A percentile compares a stretch with the other conserved stretches of the same genome.
Evolutionary conservation across 2,329 filamentous ascomycete species (phyloP).

Genomic region (Epichloe baconii): DNA sequence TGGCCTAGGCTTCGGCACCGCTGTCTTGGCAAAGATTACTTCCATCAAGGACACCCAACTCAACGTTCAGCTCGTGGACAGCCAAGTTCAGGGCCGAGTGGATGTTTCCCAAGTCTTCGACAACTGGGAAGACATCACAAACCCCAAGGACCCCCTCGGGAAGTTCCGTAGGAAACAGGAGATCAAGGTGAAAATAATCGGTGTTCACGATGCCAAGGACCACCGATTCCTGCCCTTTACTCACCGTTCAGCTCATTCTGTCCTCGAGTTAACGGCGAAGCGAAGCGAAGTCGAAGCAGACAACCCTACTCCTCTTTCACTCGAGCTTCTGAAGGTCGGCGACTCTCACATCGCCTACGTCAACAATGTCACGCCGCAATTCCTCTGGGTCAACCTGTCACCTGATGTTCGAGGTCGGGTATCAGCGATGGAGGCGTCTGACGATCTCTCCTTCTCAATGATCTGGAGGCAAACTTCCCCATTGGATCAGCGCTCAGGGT

Average conservation of each 20-base stretch:
- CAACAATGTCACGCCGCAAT: slow-evolving; percentile 73
- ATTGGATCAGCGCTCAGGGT: slow-evolving; percentile 79
- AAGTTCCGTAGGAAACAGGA: slow-evolving; percentile 60
- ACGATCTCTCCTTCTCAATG: slow-evolving; percentile 70
- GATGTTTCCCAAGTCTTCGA: slow-evolving; percentile 88
- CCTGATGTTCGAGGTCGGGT: slow-evolving; percentile 80
- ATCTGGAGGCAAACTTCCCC: slow-evolving; percentile 66
- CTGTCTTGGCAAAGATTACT: slow-evolving; percentile 65
- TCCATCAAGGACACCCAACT: slow-evolving; percentile 84
- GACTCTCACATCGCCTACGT: slow-evolving; percentile 70
- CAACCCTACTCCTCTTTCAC: slow-evolving; percentile 39
- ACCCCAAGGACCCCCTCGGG: slow-evolving; percentile 66
- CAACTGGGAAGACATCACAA: slow-evolving; percentile 70
- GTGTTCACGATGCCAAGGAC: slow-evolving; percentile 78
- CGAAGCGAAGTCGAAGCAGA: slow-evolving; percentile 45
- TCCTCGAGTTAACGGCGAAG: slow-evolving; percentile 81
- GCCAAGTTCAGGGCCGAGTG: slow-evolving; percentile 67
- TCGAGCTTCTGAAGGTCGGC: slow-evolving; percentile 61
- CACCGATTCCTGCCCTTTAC: slow-evolving; percentile 86
- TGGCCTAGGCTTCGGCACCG: slow-evolving; percentile 60
- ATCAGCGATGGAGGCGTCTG: slow-evolving; percentile 69
- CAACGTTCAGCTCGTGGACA: slow-evolving; percentile 75
- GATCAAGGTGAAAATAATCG: slow-evolving; percentile 65
- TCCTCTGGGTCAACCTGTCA: slow-evolving; percentile 81
- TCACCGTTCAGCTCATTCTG: slow-evolving; percentile 67